Base-by-base conservation (phyloP, 2,329 filamentous ascomycete species). In the Emydomyces testavorans region DNA sequence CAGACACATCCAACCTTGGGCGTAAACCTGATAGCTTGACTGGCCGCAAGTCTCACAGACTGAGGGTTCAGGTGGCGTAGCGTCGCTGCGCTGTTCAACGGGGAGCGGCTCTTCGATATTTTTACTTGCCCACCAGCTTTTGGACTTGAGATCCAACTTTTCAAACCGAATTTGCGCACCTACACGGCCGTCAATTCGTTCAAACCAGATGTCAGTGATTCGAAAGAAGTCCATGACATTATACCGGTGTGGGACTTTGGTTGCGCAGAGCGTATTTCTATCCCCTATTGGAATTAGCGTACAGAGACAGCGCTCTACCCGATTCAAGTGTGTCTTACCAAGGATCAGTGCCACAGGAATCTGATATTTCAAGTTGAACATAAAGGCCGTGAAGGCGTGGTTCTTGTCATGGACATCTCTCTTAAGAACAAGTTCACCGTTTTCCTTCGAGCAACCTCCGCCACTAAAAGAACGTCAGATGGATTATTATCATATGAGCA, bases 201-300 rank as follows among this genome's bases (percentile, higher is more conserved):
- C 83, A 8, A 65, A 69, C 83, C 83, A 89, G 0, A 86, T 68
- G 41, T 82, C 68, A 0, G 80, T 83, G 10, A 84, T 68, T 41
- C 79, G 76, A 59, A 85, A 88, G 60, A 73, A 79, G n/a, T 71
- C 81, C 35, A 88, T 68, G 0, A 86, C 77, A 48, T 75, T 79
- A 56, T 80, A 87, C 0, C 72, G 65, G 49, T 80, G 70, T 0
- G 75, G 74, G 6, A 80, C 65, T 21, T 69, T 65, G 1, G 70
- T 71, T 0, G 70, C 68, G 15, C 74, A 67, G 18, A 70, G 59
- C 2, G 60, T 58, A 52, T 79, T 76, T 46, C 72, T 61, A 13
- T 72, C 60, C 1, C 82, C 79, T 72, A 58, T 51, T 64, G 41
- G 7, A 45, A 18, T 48, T 42, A 51, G 23, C n/a, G 28, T 20